A percentile compares a stretch with the other conserved stretches of the same genome.
Conservation (phyloP, 352 stramenopile species). For the Elongisporangium undulatum region DNA sequence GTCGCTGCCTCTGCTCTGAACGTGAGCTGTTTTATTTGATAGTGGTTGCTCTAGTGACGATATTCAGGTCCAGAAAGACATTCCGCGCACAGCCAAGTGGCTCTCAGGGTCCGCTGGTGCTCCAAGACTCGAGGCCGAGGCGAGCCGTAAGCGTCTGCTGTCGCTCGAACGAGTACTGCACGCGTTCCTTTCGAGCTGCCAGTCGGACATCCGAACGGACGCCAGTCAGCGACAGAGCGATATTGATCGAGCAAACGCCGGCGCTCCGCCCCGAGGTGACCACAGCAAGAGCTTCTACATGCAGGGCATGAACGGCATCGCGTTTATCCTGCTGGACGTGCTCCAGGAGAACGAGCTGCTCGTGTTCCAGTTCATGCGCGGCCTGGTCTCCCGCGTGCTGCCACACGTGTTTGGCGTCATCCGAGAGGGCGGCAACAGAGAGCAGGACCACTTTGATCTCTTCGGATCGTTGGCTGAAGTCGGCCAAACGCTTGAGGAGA, state of each 20-base stretch:
- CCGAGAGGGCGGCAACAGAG: slow-evolving; percentile 18
- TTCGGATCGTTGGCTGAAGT: slow-evolving; percentile 73
- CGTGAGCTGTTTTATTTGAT: neutral
- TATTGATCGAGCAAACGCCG: slow-evolving; percentile 17
- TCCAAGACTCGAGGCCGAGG: slow-evolving; percentile 33
- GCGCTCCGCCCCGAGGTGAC: slow-evolving; percentile 15
- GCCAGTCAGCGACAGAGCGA: slow-evolving; percentile 2
- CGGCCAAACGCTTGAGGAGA: slow-evolving; percentile 63
- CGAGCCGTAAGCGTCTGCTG: slow-evolving; percentile 24
- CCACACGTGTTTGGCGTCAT: slow-evolving; percentile 76
- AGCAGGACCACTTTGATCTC: slow-evolving; percentile 57
- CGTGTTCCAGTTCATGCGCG: slow-evolving; percentile 59
- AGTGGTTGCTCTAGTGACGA: slow-evolving; percentile 32
- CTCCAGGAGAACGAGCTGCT: slow-evolving; percentile 45
- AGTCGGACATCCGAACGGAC: slow-evolving; percentile 33
- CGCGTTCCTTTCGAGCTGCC: slow-evolving; percentile 62
- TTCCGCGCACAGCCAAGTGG: slow-evolving; percentile 77
- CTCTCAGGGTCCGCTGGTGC: slow-evolving; percentile 51
- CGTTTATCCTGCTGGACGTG: slow-evolving; percentile 70
- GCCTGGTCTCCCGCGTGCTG: slow-evolving; percentile 57
- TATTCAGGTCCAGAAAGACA: slow-evolving; percentile 75
- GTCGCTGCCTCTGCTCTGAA: neutral
- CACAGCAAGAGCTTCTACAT: slow-evolving; percentile 62
- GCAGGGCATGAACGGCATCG: slow-evolving; percentile 84
- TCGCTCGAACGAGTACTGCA: slow-evolving; percentile 51